A percentile compares a stretch with the other conserved stretches of the same genome.
Conservation (phyloP, 2,329 filamentous ascomycete genomes). For the Aspergillus pseudotamarii region DNA sequence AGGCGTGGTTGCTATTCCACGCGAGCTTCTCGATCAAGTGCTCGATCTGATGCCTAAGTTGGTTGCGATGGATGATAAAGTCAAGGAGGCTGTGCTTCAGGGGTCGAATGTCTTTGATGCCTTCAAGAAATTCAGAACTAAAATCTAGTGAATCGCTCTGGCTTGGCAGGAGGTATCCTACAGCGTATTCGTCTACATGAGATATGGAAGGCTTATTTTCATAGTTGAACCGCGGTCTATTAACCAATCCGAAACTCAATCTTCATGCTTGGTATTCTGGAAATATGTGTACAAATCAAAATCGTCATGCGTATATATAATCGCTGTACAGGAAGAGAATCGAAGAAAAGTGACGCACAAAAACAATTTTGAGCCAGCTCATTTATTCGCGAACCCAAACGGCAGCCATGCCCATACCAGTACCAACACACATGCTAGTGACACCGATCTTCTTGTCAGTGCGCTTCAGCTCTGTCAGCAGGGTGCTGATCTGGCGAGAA, state of each 20-base stretch:
- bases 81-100: constrained; percentile 65
- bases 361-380: constrained; percentile 23
- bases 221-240: neutral
- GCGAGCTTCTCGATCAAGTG: constrained; percentile 61
- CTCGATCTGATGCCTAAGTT: constrained; percentile 61
- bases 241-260: constrained; percentile 4
- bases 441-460: constrained; percentile 84
- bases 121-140: constrained; percentile 60
- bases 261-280: constrained; percentile 10
- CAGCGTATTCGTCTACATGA: neutral
- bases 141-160: constrained; percentile 10
- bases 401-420: constrained; percentile 96
- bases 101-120: constrained; percentile 68
- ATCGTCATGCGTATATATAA: constrained; percentile 17
- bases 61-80: constrained; percentile 58
- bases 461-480: constrained; percentile 86
- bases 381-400: constrained; percentile 90
- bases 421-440: constrained; percentile 95
- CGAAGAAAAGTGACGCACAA: constrained; percentile 15
- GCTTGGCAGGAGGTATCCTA: neutral
- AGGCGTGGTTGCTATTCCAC: constrained; percentile 69
- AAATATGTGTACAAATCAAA: constrained; percentile 16
- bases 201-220: neutral
- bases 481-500: constrained; percentile 86
- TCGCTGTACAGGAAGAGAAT: constrained; percentile 20